A percentile compares a stretch with the other conserved stretches of the same genome.
Conservation (phyloP, 352 stramenopile genomes). For the Phytophthora pini region DNA sequence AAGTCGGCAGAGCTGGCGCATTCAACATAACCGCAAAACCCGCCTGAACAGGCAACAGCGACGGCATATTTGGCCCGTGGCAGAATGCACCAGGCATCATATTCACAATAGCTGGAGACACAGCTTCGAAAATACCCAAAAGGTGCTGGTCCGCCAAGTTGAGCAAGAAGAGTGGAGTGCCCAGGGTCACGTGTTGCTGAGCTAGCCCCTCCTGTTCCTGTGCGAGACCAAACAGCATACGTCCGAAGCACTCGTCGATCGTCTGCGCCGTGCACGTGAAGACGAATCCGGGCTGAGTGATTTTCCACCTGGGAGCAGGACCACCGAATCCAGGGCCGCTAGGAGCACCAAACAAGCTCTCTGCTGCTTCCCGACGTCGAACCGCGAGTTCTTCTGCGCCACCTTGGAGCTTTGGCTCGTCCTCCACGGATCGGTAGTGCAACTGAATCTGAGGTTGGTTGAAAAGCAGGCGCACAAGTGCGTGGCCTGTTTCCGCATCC, state of each 20-base stretch:
- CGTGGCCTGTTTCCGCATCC: slow-evolving; percentile 69
- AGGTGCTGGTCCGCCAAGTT: slow-evolving; percentile 88
- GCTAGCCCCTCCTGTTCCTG: slow-evolving; percentile 78
- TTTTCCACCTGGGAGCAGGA: slow-evolving; percentile 48
- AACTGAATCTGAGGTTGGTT: slow-evolving; percentile 86
- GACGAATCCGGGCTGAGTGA: slow-evolving; percentile 74
- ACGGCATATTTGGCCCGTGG: slow-evolving; percentile 56
- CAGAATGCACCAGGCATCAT: slow-evolving; percentile 85
- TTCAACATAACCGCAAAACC: slow-evolving; percentile 77
- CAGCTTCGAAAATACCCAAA: slow-evolving; percentile 86
- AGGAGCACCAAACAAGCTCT: slow-evolving; percentile 60
- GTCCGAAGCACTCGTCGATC: slow-evolving; percentile 90
- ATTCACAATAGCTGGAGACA: slow-evolving; percentile 74
- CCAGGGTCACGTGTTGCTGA: slow-evolving; percentile 67
- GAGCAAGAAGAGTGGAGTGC: slow-evolving; percentile 85
- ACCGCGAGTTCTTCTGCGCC: slow-evolving; percentile 77
- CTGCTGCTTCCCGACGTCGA: slow-evolving; percentile 74
- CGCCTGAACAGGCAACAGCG: slow-evolving; percentile 76
- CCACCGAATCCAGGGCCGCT: slow-evolving; percentile 37
- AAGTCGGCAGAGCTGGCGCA: slow-evolving; percentile 69
- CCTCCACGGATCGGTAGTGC: slow-evolving; percentile 85
- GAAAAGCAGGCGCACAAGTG: slow-evolving; percentile 77
- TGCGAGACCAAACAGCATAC: slow-evolving; percentile 82
- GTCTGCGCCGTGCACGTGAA: slow-evolving; percentile 80
- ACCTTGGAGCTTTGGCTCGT: slow-evolving; percentile 75